These are phyloP conservation scores for Tricholoma sp. DNA, from an alignment of 768 basidiomycete species.

Conservation along the genomic window DNA sequence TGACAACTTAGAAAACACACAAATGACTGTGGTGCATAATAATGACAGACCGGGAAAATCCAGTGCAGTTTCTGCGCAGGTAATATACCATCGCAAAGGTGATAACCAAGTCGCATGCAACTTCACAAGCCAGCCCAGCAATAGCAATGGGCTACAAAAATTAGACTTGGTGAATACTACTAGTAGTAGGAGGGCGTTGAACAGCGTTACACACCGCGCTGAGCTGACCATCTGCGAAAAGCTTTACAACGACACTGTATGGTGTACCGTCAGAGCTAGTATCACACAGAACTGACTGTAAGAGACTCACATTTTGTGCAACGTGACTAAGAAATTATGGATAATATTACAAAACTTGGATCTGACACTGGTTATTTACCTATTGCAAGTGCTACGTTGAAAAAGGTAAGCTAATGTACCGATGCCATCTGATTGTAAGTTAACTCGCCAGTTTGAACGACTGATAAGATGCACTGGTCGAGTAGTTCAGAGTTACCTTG, in stretches of 20 bases:
- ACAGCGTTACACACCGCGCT: not conserved
- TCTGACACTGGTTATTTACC: not conserved
- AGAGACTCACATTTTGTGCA: not conserved
- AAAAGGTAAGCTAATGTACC: not conserved
- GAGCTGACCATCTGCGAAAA: not conserved
- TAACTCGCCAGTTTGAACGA: not conserved
- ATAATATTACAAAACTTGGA: not conserved
- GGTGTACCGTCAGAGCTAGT: not conserved
- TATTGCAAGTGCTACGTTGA: not conserved
- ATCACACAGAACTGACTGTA: not conserved
- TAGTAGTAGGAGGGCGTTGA: not conserved
- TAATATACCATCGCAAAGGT: not conserved
- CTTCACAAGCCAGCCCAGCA: not conserved
- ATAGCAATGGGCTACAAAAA: not conserved
- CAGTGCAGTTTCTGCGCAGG: not conserved
- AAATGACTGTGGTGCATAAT: not conserved
- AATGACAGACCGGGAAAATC: not conserved
- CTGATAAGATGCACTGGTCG: not conserved
- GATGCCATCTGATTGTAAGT: not conserved
- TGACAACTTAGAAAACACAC: not conserved
- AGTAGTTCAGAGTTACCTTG: not conserved
- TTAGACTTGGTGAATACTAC: no score
- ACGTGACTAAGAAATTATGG: not conserved
- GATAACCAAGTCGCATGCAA: not conserved
- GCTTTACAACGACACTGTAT: not conserved